These are phyloP conservation scores for Furcasterigmium furcatum DNA, from an alignment of 2,329 filamentous ascomycete species.

Conservation along the genomic window DNA sequence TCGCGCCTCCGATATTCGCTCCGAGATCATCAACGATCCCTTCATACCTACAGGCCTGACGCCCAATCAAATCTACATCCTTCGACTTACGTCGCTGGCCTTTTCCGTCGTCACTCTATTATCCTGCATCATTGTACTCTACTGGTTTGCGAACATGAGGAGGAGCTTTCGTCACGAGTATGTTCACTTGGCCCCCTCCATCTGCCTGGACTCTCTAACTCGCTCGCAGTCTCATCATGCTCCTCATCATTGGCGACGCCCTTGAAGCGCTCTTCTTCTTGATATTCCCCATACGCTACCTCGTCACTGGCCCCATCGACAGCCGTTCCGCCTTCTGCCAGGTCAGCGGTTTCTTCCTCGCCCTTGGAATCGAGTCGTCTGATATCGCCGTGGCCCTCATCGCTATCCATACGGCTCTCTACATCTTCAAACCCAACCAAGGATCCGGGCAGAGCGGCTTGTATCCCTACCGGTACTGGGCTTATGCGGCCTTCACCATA, in stretches of 20 bases:
- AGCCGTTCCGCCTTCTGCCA: constrained; percentile 61
- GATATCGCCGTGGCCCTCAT: constrained; percentile 72
- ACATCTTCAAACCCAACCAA: constrained; percentile 59
- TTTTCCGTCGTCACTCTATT: constrained; percentile 51
- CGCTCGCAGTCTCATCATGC: constrained; percentile 61
- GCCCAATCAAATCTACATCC: constrained; percentile 7
- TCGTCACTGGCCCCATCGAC: constrained; percentile 46
- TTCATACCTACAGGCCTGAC: background rate
- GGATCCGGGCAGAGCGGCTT: constrained; percentile 57
- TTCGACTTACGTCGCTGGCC: constrained; percentile 27
- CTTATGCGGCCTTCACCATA: constrained; percentile 54
- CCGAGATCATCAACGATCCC: background rate
- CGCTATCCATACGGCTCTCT: constrained; percentile 68
- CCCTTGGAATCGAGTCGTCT: constrained; percentile 64
- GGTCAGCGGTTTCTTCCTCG: constrained; percentile 64
- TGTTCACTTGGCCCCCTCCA: constrained; percentile 24
- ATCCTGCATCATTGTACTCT: constrained; percentile 54
- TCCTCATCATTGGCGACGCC: constrained; percentile 70
- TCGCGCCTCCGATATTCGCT: background rate
- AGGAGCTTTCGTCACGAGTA: constrained; percentile 72
- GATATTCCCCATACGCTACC: constrained; percentile 58
- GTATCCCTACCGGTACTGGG: constrained; percentile 61
- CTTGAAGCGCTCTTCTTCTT: constrained; percentile 68
- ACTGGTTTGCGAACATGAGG: constrained; percentile 73
- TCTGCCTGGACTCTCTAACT: constrained; percentile 14